A percentile compares a stretch with the other conserved stretches of the same genome.
Conservation (phyloP, 768 basidiomycete genomes). For the Scleroderma bovista region DNA sequence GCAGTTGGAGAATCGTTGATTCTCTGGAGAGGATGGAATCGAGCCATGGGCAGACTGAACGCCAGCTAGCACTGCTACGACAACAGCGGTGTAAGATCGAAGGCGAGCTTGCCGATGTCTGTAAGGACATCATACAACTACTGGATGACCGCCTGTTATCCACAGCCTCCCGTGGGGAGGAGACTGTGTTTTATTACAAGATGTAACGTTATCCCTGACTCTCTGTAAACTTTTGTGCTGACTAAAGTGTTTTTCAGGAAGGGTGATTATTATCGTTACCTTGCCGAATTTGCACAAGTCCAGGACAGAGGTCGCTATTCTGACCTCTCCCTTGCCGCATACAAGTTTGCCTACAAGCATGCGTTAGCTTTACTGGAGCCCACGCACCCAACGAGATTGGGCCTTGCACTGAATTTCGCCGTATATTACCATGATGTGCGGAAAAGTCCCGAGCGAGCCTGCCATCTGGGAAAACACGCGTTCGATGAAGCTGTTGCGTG, state of each 20-base stretch:
- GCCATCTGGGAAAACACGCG: slow-evolving; percentile 85
- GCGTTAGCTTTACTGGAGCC: slow-evolving; percentile 68
- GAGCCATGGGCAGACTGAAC: slow-evolving; percentile 30
- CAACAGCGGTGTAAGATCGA: slow-evolving; percentile 73
- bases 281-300: slow-evolving; percentile 78
- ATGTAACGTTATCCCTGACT: slow-evolving; percentile 43
- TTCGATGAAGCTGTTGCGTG: slow-evolving; percentile 85
- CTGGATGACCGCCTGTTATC: slow-evolving; percentile 58
- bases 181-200: slow-evolving; percentile 87
- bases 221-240: slow-evolving; percentile 6
- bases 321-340: slow-evolving; percentile 73
- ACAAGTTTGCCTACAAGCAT: slow-evolving; percentile 83
- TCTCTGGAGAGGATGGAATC: slow-evolving; percentile 61
- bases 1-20: slow-evolving; percentile 80
- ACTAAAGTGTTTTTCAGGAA: slow-evolving; percentile 42
- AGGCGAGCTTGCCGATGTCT: slow-evolving; percentile 67
- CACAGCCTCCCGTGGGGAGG: slow-evolving; percentile 67
- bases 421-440: slow-evolving; percentile 89
- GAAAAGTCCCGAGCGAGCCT: slow-evolving; percentile 80
- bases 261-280: slow-evolving; percentile 89
- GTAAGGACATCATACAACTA: slow-evolving; percentile 72
- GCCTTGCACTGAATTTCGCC: slow-evolving; percentile 88
- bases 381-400: slow-evolving; percentile 82
- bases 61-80: slow-evolving; percentile 61
- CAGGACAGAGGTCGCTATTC: slow-evolving; percentile 64